Conservation (phyloP, 2,329 filamentous ascomycete genomes). For the Fusarium oligoseptatum region DNA sequence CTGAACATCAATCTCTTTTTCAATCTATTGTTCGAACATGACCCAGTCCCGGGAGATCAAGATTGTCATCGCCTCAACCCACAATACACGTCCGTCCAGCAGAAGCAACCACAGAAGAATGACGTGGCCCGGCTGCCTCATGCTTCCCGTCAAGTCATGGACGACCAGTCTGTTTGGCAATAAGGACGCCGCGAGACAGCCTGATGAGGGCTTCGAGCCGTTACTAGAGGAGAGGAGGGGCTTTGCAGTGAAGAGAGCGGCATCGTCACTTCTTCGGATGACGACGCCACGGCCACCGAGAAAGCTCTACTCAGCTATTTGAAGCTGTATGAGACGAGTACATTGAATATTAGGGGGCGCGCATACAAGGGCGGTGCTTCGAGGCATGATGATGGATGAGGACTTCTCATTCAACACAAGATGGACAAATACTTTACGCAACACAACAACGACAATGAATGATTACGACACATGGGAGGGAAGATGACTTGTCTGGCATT, state of each 20-base stretch:
- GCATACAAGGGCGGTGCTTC: not conserved
- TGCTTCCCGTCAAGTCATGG: slow-evolving; percentile 32
- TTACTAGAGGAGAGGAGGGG: slow-evolving; percentile 30
- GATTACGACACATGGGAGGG: not conserved
- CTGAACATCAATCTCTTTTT: not conserved
- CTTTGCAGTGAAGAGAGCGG: slow-evolving; percentile 57
- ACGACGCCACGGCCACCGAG: slow-evolving; percentile 57
- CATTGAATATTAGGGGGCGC: not conserved
- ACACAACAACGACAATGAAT: not conserved
- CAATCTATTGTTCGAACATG: slow-evolving; percentile 14
- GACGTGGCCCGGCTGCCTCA: slow-evolving; percentile 26
- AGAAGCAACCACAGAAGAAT: slow-evolving; percentile 1
- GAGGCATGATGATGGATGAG: not conserved
- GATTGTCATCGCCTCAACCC: slow-evolving; percentile 27
- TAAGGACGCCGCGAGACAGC: slow-evolving; percentile 1
- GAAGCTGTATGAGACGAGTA: not conserved
- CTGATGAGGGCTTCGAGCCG: slow-evolving; percentile 41
- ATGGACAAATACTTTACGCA: not conserved
- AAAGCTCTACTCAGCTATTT: slow-evolving; percentile 49
- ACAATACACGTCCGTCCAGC: slow-evolving; percentile 2
- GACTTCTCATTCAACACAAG: not conserved
- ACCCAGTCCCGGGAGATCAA: slow-evolving; percentile 29
- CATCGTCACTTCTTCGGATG: slow-evolving; percentile 57
- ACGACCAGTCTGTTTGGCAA: slow-evolving; percentile 8
- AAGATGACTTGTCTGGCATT: not conserved